A percentile compares a stretch with the other conserved stretches of the same genome.
Conservation (phyloP, 2,329 filamentous ascomycete genomes). For the Talaromyces sp. region DNA sequence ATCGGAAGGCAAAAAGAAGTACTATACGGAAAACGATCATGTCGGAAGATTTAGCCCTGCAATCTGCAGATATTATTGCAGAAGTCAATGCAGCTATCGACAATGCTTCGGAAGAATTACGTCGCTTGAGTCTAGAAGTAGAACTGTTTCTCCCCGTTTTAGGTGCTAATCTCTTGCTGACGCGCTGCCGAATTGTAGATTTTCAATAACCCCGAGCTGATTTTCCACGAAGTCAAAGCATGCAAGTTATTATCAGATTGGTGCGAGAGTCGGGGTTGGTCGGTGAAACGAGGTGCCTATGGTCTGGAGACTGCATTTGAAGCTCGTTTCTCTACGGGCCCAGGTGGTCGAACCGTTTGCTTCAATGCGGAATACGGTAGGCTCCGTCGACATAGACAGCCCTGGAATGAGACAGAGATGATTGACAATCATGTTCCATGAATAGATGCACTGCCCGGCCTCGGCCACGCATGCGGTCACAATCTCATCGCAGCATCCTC, state of each 20-base stretch:
- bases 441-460: conserved; percentile 26
- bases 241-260: conserved; percentile 42
- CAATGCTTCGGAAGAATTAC: neutral
- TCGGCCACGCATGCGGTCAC: conserved; percentile 31
- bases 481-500: conserved; percentile 28
- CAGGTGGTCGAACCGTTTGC: conserved; percentile 26
- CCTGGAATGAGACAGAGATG: neutral
- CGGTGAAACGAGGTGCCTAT: conserved; percentile 42
- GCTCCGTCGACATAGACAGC: neutral
- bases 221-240: conserved; percentile 46
- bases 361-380: conserved; percentile 32
- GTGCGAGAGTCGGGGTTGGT: conserved; percentile 38
- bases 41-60: no score
- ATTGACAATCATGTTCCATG: neutral
- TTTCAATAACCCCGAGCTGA: conserved; percentile 43
- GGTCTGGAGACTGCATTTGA: conserved; percentile 48
- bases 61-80: no score
- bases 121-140: neutral
- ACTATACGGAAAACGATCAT: no score
- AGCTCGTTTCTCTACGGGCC: conserved; percentile 33
- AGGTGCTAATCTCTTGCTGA: no score
- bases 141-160: neutral
- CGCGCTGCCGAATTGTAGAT: conserved; percentile 11
- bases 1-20: no score
- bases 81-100: no score